These are phyloP conservation scores for Blastomyces emzantsi DNA, from an alignment of 2,329 filamentous ascomycete genomes.

Conservation along the genomic window DNA sequence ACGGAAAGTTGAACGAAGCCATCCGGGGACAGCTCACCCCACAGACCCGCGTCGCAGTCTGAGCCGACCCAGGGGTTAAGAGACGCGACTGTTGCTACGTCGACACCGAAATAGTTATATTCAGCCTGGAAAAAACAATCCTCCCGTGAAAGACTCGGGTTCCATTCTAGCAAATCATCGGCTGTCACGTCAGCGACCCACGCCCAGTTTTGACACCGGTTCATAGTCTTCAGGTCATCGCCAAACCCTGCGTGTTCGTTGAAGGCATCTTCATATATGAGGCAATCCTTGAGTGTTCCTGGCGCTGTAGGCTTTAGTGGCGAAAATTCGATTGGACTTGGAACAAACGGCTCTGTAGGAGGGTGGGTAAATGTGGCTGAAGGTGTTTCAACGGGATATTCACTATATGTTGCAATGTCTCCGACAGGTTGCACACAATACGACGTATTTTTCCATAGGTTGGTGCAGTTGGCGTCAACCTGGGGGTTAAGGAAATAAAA, in stretches of 20 bases:
- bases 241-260: neutral
- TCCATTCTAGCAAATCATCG: slow-evolving; percentile 1
- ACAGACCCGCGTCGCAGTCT: slow-evolving; percentile 3
- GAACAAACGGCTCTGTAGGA: neutral
- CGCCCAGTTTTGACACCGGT: slow-evolving; percentile 1
- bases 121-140: neutral
- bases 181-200: neutral
- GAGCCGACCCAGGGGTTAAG: neutral
- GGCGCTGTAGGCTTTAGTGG: neutral
- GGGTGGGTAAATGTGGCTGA: neutral
- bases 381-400: neutral
- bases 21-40: neutral
- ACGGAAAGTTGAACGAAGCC: slow-evolving; percentile 1
- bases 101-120: slow-evolving; percentile 1
- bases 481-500: slow-evolving; percentile 13
- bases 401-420: neutral
- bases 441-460: neutral
- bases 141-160: neutral
- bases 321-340: neutral
- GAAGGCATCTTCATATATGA: slow-evolving; percentile 2
- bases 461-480: slow-evolving; percentile 11
- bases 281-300: neutral
- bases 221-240: neutral
- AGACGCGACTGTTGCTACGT: neutral
- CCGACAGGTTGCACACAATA: slow-evolving; percentile 4